Evolutionary conservation across 176 grass and related monocot species (phyloP).

Genomic region (Metroxylon sagu): DNA sequence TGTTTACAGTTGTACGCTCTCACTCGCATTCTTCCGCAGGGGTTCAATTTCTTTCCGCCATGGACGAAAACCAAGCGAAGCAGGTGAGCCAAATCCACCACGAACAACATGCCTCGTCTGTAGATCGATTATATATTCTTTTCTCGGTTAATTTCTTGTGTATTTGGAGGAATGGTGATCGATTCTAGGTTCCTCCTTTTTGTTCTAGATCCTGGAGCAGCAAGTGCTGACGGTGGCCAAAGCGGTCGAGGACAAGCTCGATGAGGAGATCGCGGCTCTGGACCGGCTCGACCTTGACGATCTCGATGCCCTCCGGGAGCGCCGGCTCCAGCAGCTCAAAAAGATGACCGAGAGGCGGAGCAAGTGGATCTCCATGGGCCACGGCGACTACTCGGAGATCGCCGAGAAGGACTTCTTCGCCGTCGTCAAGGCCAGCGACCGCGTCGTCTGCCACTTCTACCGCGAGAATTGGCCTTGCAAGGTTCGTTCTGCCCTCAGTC

Average conservation of each 20-base stretch:
- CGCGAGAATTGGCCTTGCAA: slow-evolving; percentile 97
- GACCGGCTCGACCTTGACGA: slow-evolving; percentile 72
- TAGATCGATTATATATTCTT: too few species aligned
- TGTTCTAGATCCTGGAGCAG: slow-evolving; percentile 61
- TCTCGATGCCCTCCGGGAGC: slow-evolving; percentile 74
- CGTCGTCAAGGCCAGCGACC: slow-evolving; percentile 71
- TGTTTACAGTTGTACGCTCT: too few species aligned
- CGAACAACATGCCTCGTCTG: too few species aligned
- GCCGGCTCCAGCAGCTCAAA: slow-evolving; percentile 83
- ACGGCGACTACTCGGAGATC: slow-evolving; percentile 73
- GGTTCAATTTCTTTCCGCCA: background rate
- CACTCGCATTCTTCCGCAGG: too few species aligned
- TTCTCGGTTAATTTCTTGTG: too few species aligned
- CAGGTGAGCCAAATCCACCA: slow-evolving; percentile 3
- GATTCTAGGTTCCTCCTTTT: too few species aligned
- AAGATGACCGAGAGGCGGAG: slow-evolving; percentile 72
- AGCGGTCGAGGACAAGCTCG: slow-evolving; percentile 85
- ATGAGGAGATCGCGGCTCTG: slow-evolving; percentile 70
- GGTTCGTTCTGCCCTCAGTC: slow-evolving; percentile 18
- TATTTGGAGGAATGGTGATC: too few species aligned
- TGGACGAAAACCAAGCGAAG: slow-evolving; percentile 12
- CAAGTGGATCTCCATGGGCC: slow-evolving; percentile 70
- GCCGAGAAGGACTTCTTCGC: slow-evolving; percentile 98
- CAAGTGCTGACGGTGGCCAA: slow-evolving; percentile 70
- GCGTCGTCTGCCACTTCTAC: slow-evolving; percentile 92